Evolutionary conservation across 495 filamentous ascomycete species (phyloP).

Genomic region (Xylaria castorea): DNA sequence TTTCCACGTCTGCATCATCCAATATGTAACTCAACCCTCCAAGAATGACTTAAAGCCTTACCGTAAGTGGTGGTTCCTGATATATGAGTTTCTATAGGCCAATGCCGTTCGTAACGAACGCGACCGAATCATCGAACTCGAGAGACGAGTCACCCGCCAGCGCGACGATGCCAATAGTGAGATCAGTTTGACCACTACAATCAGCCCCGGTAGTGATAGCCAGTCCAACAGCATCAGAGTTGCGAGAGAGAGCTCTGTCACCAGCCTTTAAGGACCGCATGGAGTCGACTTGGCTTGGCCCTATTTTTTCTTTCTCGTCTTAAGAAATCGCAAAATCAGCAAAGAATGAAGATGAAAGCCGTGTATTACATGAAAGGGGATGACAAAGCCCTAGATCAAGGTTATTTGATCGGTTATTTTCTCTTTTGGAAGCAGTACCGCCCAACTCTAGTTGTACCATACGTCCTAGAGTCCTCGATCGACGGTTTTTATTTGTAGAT

Average conservation of each 20-base stretch:
- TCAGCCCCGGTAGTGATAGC: constrained; percentile 18
- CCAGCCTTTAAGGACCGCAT: background rate
- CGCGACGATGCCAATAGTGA: constrained; percentile 38
- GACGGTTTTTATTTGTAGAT: background rate
- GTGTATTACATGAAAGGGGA: background rate
- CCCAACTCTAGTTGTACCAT: background rate
- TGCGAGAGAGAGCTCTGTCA: background rate
- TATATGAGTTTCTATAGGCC: constrained; percentile 44
- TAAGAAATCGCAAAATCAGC: background rate
- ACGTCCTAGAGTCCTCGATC: background rate
- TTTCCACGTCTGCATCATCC: no score
- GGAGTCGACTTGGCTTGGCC: background rate
- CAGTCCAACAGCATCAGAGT: constrained; percentile 21
- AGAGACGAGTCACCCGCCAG: constrained; percentile 29
- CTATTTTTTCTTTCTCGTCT: background rate
- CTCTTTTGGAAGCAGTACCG: background rate
- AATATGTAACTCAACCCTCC: background rate
- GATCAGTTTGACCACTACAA: constrained; percentile 32
- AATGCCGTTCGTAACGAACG: constrained; percentile 79
- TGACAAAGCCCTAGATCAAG: background rate
- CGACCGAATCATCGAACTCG: constrained; percentile 71
- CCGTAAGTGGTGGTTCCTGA: background rate
- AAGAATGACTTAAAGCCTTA: background rate
- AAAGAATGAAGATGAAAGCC: background rate
- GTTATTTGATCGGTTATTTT: background rate